Evolutionary conservation across 1,139 yeast genomes (phyloP).

Genomic region (Saccharomycopsis hybrid): DNA sequence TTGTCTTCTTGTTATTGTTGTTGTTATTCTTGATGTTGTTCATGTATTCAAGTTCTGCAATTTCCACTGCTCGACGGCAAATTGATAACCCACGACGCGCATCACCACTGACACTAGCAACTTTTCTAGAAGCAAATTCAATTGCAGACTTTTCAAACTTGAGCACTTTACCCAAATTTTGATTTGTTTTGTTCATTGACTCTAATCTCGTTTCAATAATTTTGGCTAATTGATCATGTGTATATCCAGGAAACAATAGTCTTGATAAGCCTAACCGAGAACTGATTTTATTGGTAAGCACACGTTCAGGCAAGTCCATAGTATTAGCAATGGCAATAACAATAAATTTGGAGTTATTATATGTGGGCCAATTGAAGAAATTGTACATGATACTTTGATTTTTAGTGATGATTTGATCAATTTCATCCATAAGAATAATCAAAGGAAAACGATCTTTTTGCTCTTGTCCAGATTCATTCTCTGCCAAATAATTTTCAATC

Average conservation of each 20-base stretch:
- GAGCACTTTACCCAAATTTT: slow-evolving; percentile 31
- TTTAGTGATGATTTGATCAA: slow-evolving; percentile 84
- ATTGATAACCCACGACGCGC: slow-evolving; percentile 90
- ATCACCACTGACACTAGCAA: slow-evolving; percentile 95
- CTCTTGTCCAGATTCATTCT: slow-evolving; percentile 7
- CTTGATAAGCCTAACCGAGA: slow-evolving; percentile 87
- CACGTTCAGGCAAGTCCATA: slow-evolving; percentile 92
- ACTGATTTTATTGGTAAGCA: slow-evolving; percentile 79
- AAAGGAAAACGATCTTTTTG: slow-evolving; percentile 39
- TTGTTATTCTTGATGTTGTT: slow-evolving; percentile 23
- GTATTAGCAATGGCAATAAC: slow-evolving; percentile 95
- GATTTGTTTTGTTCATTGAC: slow-evolving; percentile 37
- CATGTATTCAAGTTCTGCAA: slow-evolving; percentile 62
- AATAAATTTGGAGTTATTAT: slow-evolving; percentile 67
- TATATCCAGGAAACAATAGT: slow-evolving; percentile 83
- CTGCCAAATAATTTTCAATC: slow-evolving; percentile 18
- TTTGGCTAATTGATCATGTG: slow-evolving; percentile 66
- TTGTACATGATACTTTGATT: slow-evolving; percentile 90
- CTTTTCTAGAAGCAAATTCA: slow-evolving; percentile 87
- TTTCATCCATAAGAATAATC: slow-evolving; percentile 82
- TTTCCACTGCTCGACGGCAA: slow-evolving; percentile 83
- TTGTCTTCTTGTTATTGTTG: slow-evolving; percentile 22
- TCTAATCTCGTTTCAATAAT: slow-evolving; percentile 71
- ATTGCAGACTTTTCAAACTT: slow-evolving; percentile 66
- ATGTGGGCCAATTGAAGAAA: slow-evolving; percentile 96